Evolutionary conservation across 148 eudicot genomes (phyloP).

Genomic region (Diospyros lotus): DNA sequence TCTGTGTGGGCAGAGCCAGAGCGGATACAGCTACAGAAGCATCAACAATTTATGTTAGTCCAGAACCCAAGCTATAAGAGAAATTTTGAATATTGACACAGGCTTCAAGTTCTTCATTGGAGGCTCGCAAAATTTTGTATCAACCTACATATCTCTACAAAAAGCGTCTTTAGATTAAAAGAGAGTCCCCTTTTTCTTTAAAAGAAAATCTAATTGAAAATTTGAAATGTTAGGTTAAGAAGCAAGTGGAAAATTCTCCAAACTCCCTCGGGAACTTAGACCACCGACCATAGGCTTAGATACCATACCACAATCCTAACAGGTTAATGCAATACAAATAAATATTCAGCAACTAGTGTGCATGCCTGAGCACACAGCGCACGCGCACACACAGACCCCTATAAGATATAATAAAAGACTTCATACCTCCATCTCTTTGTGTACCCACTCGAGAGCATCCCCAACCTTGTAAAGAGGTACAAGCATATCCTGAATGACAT

Average conservation of each 20-base stretch:
- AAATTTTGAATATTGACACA: too few species aligned
- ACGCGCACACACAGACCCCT: neutral
- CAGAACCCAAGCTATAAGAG: too few species aligned
- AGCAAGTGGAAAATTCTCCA: neutral
- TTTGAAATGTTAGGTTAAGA: neutral
- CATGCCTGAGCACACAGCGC: neutral
- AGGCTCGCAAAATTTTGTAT: neutral
- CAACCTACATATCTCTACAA: neutral
- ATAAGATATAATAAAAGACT: slow-evolving; percentile 4
- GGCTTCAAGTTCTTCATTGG: too few species aligned
- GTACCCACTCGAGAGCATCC: slow-evolving; percentile 80
- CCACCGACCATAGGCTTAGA: neutral
- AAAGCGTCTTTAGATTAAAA: neutral
- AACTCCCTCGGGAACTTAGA: neutral
- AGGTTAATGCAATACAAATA: neutral
- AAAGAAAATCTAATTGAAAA: neutral
- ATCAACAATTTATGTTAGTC: neutral
- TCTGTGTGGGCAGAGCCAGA: slow-evolving; percentile 92
- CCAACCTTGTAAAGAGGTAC: slow-evolving; percentile 94
- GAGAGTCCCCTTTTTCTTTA: neutral
- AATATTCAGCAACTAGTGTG: neutral
- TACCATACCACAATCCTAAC: neutral
- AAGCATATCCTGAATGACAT: slow-evolving; percentile 92
- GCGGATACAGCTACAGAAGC: slow-evolving; percentile 60
- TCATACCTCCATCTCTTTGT: slow-evolving; percentile 90